phyloP scores from a whole-genome alignment of 768 basidiomycete genomes.

The Xerocomus potaroensis region DNA sequence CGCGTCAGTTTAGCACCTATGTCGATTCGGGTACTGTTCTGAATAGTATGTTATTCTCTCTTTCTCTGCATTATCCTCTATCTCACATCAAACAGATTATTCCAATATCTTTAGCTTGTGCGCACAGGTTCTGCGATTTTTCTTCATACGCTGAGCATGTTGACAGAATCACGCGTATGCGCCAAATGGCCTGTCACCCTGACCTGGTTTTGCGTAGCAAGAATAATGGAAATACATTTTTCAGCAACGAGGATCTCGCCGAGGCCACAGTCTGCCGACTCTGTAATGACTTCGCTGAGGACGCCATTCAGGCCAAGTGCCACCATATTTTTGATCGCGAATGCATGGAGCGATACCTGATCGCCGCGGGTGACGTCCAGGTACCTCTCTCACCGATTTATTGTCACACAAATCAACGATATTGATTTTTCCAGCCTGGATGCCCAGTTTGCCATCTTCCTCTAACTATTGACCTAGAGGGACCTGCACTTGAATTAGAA shows the following conservation, averaged over 20 bases:
- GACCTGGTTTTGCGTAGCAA: conserved; percentile 90
- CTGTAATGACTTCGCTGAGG: conserved; percentile 97
- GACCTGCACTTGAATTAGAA: conserved; percentile 82
- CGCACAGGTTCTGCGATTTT: conserved; percentile 20
- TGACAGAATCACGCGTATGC: conserved; percentile 85
- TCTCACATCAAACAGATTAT: conserved; percentile 52
- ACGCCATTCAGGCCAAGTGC: conserved; percentile 92
- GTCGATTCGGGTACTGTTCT: conserved; percentile 85
- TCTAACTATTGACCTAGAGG: conserved; percentile 94
- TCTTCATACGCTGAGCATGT: conserved; percentile 11
- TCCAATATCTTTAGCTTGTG: conserved; percentile 85
- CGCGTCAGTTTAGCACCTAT: conserved; percentile 88
- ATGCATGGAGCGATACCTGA: conserved; percentile 91
- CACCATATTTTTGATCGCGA: conserved; percentile 94
- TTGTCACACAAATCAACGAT: background rate
- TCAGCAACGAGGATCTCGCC: conserved; percentile 47
- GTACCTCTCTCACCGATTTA: conserved; percentile 36
- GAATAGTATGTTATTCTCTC: conserved; percentile 62
- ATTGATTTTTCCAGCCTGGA: conserved; percentile 52
- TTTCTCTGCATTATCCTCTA: background rate
- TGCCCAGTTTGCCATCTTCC: conserved; percentile 95
- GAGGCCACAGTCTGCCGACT: conserved; percentile 88
- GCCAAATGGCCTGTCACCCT: conserved; percentile 93
- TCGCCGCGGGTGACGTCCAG: conserved; percentile 60
- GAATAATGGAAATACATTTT: conserved; percentile 62